Base-by-base conservation (phyloP, 1,284 basidiomycete species). In the Coniferiporia sulphurascens region DNA sequence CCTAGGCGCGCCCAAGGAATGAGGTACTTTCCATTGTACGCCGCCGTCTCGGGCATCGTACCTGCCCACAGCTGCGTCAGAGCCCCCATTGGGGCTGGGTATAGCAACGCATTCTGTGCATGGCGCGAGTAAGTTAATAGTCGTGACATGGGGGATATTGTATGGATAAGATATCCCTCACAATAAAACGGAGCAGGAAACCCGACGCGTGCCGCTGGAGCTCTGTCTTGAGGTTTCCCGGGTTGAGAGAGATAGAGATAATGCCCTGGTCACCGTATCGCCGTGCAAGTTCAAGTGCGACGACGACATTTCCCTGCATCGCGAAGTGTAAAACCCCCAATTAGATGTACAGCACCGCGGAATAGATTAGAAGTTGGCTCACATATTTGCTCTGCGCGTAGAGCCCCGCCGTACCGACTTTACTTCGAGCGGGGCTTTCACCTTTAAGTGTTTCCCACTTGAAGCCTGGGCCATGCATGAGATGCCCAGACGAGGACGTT, bases 381-480 rank as follows among this genome's bases (percentile, higher is more conserved):
- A 72, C 81, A 64, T 74, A 73, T 68, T 82, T 82, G 60, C 72
- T 75, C 64, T 81, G 76, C 19, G 64, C 67, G 62, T 84, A 81
- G 15, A 80, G 71, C 0, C 56, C 21, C 41, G 2, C 2, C 41
- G 3, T 43, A n/a, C n/a, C n/a, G 7, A 3, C 3, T n/a, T 71
- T 72, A 46, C 64, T 73, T 9, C 78, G 65, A 15, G 65, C 67
- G 0, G 71, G 67, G 7, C 71, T 66, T 52, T 74, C 75, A 27
- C 27, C 27, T 52, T 71, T 73, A 60, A 81, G 69, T 0, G 75
- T 71, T 32, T 72, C 69, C 49, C 68, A 75, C 57, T 71, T 55
- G 58, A 78, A 64, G n/a, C 66, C 67, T 35, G 56, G 63, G 8
- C 27, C 38, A 12, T 71, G 69, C 4, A 70, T 69, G 4, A 60